Conservation (phyloP, 257 asterid species). For the Solanum gandarillasii region DNA sequence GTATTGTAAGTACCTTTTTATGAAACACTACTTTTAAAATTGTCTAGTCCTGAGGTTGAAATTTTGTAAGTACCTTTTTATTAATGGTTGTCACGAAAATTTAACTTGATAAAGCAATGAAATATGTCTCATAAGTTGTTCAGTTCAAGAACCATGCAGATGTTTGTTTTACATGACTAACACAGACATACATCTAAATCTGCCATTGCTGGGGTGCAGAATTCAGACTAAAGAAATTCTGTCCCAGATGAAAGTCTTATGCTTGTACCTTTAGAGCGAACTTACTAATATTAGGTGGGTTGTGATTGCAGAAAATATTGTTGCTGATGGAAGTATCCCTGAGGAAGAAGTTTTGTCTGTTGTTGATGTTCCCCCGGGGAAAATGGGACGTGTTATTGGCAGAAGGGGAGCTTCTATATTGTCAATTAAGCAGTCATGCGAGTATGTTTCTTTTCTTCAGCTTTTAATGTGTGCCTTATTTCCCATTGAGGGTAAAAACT, state of each 20-base stretch:
- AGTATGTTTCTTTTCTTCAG: conserved; percentile 31
- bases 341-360: conserved; percentile 80
- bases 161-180: background rate
- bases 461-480: background rate
- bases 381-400: conserved; percentile 92
- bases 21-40: background rate
- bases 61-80: background rate
- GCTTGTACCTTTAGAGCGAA: background rate
- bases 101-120: background rate
- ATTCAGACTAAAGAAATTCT: background rate
- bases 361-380: conserved; percentile 78
- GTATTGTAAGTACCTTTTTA: background rate
- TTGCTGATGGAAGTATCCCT: conserved; percentile 33
- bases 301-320: conserved; percentile 43
- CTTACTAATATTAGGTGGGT: conserved; percentile 5
- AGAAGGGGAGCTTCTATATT: conserved; percentile 70
- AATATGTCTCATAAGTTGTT: background rate
- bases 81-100: background rate
- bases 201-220: background rate
- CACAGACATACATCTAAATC: background rate
- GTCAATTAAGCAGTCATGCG: conserved; percentile 78
- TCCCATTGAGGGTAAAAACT: background rate
- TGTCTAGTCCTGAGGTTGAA: background rate
- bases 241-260: background rate
- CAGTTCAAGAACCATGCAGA: background rate